Evolutionary conservation across 306 rosid genomes (phyloP).

Genomic region (Cicer chorassanicum): DNA sequence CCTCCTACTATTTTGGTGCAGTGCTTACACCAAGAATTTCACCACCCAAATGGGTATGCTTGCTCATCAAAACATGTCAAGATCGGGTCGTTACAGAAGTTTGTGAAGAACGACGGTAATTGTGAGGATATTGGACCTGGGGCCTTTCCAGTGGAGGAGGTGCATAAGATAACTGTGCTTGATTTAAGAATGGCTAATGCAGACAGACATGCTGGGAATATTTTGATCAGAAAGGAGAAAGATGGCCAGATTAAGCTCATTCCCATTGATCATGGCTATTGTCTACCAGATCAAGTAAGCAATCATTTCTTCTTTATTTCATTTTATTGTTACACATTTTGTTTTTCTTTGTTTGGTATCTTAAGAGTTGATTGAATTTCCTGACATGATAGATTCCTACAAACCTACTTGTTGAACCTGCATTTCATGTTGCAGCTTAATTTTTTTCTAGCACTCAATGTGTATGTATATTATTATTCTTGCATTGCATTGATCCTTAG

Average conservation of each 20-base stretch:
- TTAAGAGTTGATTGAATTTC: neutral
- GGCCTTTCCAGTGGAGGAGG: slow-evolving; percentile 67
- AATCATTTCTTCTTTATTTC: slow-evolving; percentile 33
- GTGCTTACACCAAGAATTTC: slow-evolving; percentile 53
- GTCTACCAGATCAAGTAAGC: slow-evolving; percentile 78
- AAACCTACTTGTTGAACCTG: slow-evolving; percentile 6
- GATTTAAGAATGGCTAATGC: slow-evolving; percentile 90
- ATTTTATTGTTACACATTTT: neutral
- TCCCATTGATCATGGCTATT: slow-evolving; percentile 90
- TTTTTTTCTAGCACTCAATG: neutral
- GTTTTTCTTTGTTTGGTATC: neutral
- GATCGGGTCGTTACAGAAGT: slow-evolving; percentile 80
- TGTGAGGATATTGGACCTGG: slow-evolving; percentile 83
- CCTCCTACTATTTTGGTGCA: slow-evolving; percentile 59
- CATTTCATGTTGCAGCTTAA: neutral
- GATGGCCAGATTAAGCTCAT: slow-evolving; percentile 59
- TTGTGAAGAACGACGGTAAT: slow-evolving; percentile 64
- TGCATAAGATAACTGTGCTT: slow-evolving; percentile 76
- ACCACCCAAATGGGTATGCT: slow-evolving; percentile 59
- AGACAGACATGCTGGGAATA: slow-evolving; percentile 87
- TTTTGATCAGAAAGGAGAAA: slow-evolving; percentile 57
- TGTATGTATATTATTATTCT: slow-evolving; percentile 4
- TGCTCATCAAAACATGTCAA: slow-evolving; percentile 57
- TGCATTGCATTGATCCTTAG: slow-evolving; percentile 1
- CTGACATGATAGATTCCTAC: neutral